These are phyloP conservation scores for Stromatinia cepivora DNA, from an alignment of 2,329 filamentous ascomycete genomes.

Conservation along the genomic window DNA sequence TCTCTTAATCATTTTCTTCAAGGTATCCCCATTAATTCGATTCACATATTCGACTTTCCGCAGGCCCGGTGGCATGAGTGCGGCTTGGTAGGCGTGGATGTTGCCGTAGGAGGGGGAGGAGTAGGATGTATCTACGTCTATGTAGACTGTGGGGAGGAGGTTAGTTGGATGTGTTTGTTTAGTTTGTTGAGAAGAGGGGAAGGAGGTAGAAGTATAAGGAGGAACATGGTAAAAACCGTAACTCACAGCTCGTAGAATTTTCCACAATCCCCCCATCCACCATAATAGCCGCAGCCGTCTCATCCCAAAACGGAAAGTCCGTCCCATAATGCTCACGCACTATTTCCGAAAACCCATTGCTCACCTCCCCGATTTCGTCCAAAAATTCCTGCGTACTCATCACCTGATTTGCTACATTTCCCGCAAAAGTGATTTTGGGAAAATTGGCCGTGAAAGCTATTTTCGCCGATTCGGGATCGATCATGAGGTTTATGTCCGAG, in stretches of 20 bases:
- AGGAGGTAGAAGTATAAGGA: neutral
- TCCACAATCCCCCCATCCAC: conserved; percentile 43
- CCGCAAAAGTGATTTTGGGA: conserved; percentile 48
- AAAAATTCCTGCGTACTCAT: conserved; percentile 44
- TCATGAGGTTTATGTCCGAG: conserved; percentile 51
- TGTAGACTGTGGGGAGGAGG: conserved; percentile 39
- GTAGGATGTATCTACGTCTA: conserved; percentile 47
- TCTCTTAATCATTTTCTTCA: conserved; percentile 44
- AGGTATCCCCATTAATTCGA: conserved; percentile 42
- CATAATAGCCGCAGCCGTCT: conserved; percentile 47
- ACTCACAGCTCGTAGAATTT: conserved; percentile 43
- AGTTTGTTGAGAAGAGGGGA: neutral
- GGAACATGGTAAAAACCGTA: too few relatives aligned
- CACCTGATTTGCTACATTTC: conserved; percentile 52
- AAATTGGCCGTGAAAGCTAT: conserved; percentile 51
- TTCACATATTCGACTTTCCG: conserved; percentile 46
- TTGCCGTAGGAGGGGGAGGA: conserved; percentile 46
- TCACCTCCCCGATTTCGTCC: conserved; percentile 43
- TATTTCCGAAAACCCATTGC: conserved; percentile 44
- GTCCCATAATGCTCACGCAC: conserved; percentile 45
- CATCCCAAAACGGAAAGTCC: conserved; percentile 49
- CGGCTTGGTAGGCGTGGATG: conserved; percentile 47
- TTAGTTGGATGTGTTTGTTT: neutral
- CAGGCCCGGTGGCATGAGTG: conserved; percentile 43
- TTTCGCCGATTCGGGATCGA: conserved; percentile 52